Evolutionary conservation across 2,329 filamentous ascomycete genomes (phyloP), one percentile per base, ranked within the genome.

Genomic region (Claviceps sp.): DNA sequence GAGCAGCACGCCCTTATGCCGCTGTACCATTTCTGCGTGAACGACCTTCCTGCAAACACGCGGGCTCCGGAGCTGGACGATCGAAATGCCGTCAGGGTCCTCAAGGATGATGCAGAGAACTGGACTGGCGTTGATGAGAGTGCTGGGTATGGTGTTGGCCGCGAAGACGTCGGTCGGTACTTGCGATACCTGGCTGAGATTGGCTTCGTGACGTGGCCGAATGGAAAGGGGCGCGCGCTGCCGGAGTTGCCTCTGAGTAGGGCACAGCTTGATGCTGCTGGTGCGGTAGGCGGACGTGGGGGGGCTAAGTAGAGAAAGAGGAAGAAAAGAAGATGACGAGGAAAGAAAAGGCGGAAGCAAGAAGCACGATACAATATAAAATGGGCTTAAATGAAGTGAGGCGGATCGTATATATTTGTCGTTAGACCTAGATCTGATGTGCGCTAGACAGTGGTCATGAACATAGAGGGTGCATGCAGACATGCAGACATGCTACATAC

Each of bases 1-100:
- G 62, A 65, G 50, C 60, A 65, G 59, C 53, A 57, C 49, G 62
- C 64, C 4, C 59, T 66, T 11, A 61, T 85, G 66, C 84, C 84
- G 1, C 77, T 89, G 3, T 86, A 82, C 62, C 84, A 89, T 64
- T 85, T 89, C 66, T 43, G 34, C 22, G 81, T 79, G 1, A 78
- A 76, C 4, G 79, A 88, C 62, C 71, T 89, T 4, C 85, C 84
- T 0, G 74, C 74, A 30, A 80, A 80, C 57, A 86, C 83, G 38
- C 80, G 79, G 53, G 83, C 84, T 0, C 84, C 84, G 0, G 82
- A 85, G 60, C 72, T 52, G 13, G 80, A 85, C 56, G 84, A 61
- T 45, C 39, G 60, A 3, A 89, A 93, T 61, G 80, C 87, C 0
- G 73, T 78, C 1, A 69, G 71, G 2, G 77, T 83, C 0, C 73